phyloP scores from a whole-genome alignment of 768 basidiomycete species.

The Tylopilus balloui region DNA sequence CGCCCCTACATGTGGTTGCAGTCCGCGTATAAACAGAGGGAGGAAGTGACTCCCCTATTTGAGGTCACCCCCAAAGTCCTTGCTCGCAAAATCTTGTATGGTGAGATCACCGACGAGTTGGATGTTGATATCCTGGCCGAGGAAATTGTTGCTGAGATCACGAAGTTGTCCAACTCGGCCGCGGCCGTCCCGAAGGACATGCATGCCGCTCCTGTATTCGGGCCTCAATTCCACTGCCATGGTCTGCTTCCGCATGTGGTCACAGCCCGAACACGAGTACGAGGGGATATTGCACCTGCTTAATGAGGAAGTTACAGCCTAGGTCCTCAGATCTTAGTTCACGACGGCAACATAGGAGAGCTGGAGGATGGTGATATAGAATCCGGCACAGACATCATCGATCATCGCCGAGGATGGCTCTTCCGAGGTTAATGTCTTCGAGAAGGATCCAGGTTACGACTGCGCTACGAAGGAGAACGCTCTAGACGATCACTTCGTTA shows the following conservation, averaged over 20 bases:
- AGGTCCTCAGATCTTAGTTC: constrained; percentile 25
- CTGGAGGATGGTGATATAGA: constrained; percentile 3
- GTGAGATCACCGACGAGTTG: constrained; percentile 3
- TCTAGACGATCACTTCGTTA: not conserved
- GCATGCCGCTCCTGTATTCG: constrained; percentile 31
- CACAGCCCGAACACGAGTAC: constrained; percentile 30
- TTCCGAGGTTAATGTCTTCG: constrained; percentile 4
- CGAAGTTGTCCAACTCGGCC: constrained; percentile 27
- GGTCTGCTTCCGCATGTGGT: constrained; percentile 30
- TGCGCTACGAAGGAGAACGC: constrained; percentile 3
- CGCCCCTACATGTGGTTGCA: constrained; percentile 33
- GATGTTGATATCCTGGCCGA: constrained; percentile 19
- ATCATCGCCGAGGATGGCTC: constrained; percentile 11
- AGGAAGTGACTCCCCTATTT: constrained; percentile 28
- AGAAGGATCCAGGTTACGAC: constrained; percentile 3
- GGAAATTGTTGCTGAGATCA: constrained; percentile 32
- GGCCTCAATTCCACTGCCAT: constrained; percentile 32
- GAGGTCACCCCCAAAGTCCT: constrained; percentile 27
- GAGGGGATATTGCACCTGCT: constrained; percentile 30
- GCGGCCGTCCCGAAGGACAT: constrained; percentile 30
- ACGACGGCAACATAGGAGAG: not conserved
- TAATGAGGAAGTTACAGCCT: constrained; percentile 30
- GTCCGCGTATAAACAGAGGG: constrained; percentile 29
- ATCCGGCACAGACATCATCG: constrained; percentile 7
- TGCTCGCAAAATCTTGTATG: constrained; percentile 28